Conservation (phyloP, 768 basidiomycete species). For the Suillus decipiens region DNA sequence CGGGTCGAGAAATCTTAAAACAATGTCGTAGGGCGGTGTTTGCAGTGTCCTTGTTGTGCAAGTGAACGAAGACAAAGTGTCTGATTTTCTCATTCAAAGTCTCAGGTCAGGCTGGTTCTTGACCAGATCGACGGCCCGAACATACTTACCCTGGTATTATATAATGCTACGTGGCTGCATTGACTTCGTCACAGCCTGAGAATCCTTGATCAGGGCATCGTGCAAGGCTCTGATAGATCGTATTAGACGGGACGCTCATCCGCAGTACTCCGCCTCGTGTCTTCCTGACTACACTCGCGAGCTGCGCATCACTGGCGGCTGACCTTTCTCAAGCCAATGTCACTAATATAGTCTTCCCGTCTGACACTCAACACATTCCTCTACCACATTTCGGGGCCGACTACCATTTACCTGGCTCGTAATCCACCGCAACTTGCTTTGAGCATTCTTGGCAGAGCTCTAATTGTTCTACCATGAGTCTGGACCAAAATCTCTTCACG, state of each 20-base stretch:
- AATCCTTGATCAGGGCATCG: too few species aligned
- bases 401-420: background rate
- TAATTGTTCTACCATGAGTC: conserved; percentile 54
- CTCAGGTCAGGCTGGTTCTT: too few species aligned
- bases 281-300: background rate
- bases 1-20: too few species aligned
- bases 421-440: background rate
- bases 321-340: background rate
- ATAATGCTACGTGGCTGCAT: too few species aligned
- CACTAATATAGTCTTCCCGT: background rate
- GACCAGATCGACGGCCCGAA: too few species aligned
- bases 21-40: too few species aligned
- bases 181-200: background rate
- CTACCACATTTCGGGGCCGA: background rate
- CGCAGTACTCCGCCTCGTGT: background rate
- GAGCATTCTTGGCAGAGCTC: background rate
- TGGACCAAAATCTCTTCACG: conserved; percentile 87
- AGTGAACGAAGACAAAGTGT: too few species aligned
- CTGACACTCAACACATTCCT: background rate
- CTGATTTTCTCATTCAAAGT: too few species aligned
- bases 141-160: too few species aligned
- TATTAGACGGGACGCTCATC: background rate
- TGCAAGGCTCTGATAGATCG: background rate
- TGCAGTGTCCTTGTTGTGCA: too few species aligned
- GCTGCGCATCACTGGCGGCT: background rate